Evolutionary conservation across 2,329 filamentous ascomycete species (phyloP), one percentile per base, ranked within the genome.

Genomic region (Diaporthe vexans): DNA sequence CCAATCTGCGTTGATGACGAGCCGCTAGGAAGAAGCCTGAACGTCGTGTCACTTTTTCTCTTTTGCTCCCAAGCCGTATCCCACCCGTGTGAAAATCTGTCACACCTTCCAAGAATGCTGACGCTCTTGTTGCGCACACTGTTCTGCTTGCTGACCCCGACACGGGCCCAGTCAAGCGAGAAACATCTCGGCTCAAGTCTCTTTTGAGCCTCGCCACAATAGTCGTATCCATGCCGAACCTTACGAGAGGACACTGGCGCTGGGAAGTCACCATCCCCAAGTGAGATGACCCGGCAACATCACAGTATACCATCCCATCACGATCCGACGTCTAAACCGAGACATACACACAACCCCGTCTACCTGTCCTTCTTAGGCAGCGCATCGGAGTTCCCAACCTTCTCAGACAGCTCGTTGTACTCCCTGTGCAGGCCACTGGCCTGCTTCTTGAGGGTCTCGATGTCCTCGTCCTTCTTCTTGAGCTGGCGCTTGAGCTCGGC

Each of bases 371-470:
- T 94, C 85, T 90, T 91, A 71, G 85, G 84, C 40, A 88, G 87
- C 17, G 82, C 84, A 61, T 88, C 85, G 78, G 89, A 86, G 74
- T 87, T 85, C 75, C 91, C 89, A 79, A 95, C 93, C 88, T 97
- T 91, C 81, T 98, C 95, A 77, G 94, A 92, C 79, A 98, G 88
- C 78, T 92, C 91, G 82, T 94, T 91, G 85, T 98, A 98, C 87
- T 97, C 95, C 82, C 91, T 90, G 83, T 92, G 91, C 75, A 98
- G 89, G 69, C 94, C 94, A 82, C 94, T 91, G 76, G 92, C 91
- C 90, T 99, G 97, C 89, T 97, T 97, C 93, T 97, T 97, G 79
- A 98, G 87, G 73, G 91, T 94, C 85, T 93, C 91, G 78, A 98
- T 91, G 80, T 98, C 95, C 78, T 89, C 90, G 78, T 98, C 94